phyloP scores from a whole-genome alignment of 352 stramenopile genomes.

The Globisporangium spinosum region DNA sequence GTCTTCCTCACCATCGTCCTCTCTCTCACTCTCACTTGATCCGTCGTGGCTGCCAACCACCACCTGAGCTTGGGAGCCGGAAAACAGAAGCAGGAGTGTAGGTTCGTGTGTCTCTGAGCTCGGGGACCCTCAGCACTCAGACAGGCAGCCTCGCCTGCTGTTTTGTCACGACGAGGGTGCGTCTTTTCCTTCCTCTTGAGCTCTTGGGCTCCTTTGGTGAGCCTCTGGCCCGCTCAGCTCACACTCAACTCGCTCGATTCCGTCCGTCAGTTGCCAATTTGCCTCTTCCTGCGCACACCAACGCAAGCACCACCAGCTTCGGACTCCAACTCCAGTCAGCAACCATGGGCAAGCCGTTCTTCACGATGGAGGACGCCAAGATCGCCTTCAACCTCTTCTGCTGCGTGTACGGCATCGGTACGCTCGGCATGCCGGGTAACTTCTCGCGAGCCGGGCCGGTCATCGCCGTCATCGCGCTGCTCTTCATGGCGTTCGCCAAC shows the following conservation, averaged over 20 bases:
- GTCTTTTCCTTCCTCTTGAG: background rate
- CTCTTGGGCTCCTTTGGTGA: background rate
- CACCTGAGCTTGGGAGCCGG: background rate
- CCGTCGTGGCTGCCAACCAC: background rate
- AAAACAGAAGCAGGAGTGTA: constrained; percentile 1
- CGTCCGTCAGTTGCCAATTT: constrained; percentile 2
- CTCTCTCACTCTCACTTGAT: background rate
- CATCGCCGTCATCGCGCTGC: constrained; percentile 21
- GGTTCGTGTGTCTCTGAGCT: background rate
- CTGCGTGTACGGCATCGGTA: constrained; percentile 28
- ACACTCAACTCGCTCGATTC: background rate
- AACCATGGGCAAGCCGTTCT: constrained; percentile 14
- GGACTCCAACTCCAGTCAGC: background rate
- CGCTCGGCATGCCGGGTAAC: constrained; percentile 30
- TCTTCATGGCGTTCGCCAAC: constrained; percentile 30
- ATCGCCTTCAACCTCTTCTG: constrained; percentile 22
- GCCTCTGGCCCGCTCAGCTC: no score
- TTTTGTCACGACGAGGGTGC: background rate
- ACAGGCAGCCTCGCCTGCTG: background rate
- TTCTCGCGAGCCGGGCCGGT: constrained; percentile 24
- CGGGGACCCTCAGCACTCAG: background rate
- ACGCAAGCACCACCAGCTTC: background rate
- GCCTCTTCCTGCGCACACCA: background rate
- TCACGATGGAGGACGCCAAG: constrained; percentile 29
- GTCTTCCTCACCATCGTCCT: background rate